Conservation (phyloP, 1,284 basidiomycete genomes). For the Spongiforma sp. region DNA sequence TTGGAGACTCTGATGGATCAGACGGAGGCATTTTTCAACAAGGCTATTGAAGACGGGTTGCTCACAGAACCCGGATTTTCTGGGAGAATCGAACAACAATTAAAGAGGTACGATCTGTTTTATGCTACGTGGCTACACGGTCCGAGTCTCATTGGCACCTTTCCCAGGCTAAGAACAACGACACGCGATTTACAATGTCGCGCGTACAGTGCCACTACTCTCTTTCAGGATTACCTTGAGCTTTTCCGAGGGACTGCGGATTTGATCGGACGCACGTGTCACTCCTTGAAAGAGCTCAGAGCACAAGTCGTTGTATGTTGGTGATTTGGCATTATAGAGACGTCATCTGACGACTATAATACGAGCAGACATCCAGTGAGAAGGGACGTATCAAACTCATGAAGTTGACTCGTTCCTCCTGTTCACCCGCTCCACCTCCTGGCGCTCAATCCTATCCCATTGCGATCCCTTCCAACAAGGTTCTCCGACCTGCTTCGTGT, state of each 20-base stretch:
- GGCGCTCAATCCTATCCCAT: background rate
- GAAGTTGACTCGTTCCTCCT: background rate
- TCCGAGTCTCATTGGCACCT: background rate
- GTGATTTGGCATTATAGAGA: background rate
- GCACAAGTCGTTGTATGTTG: conserved; percentile 18
- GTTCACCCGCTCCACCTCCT: background rate
- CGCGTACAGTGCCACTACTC: background rate
- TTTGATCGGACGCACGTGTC: background rate
- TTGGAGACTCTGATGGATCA: background rate
- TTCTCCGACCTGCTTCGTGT: background rate
- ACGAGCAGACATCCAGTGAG: background rate
- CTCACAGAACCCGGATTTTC: background rate
- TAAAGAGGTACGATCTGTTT: background rate
- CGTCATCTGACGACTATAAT: background rate
- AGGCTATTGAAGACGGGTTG: background rate
- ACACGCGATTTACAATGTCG: background rate
- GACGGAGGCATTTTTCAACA: background rate
- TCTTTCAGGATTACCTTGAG: background rate
- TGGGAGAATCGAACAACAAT: background rate
- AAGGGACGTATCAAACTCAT: background rate
- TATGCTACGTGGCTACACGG: background rate
- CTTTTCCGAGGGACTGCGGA: background rate
- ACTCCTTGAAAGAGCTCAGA: conserved; percentile 1
- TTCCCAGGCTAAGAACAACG: background rate
- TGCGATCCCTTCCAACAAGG: no score